A percentile compares a stretch with the other conserved stretches of the same genome.
Conservation (phyloP, 441 rosid species). For the Sinapis alba region DNA sequence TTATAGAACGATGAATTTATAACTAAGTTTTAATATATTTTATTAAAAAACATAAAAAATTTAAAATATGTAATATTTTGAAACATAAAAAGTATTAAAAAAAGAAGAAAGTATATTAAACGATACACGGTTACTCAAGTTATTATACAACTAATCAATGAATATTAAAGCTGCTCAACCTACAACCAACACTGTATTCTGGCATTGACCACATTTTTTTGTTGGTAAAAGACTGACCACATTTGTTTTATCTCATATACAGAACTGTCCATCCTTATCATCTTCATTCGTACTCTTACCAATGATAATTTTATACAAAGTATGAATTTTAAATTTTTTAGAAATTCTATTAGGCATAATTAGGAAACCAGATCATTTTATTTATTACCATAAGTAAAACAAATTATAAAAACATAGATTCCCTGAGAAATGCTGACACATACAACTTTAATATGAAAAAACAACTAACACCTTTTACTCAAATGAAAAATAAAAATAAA, state of each 20-base stretch:
- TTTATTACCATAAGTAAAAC: too few species aligned
- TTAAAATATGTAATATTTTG: too few species aligned
- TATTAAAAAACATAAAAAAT: too few species aligned
- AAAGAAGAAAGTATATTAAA: neutral
- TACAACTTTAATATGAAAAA: neutral
- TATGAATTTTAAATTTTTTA: neutral
- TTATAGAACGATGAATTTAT: too few species aligned
- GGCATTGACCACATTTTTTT: neutral
- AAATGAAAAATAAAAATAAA: neutral
- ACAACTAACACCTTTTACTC: neutral
- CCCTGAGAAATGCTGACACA: neutral
- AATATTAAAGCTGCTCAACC: neutral
- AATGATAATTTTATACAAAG: neutral
- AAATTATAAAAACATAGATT: too few species aligned
- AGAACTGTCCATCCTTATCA: neutral
- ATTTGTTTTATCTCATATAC: neutral
- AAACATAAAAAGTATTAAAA: too few species aligned
- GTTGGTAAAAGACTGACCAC: too few species aligned
- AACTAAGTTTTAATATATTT: too few species aligned
- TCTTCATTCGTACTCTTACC: too few species aligned
- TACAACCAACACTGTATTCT: neutral
- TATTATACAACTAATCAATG: neutral
- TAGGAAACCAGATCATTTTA: too few species aligned
- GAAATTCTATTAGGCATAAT: neutral
- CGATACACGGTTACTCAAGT: conserved; percentile 1